phyloP scores from a whole-genome alignment of 352 stramenopile genomes.

The Thalassiosira livingstoniorum region DNA sequence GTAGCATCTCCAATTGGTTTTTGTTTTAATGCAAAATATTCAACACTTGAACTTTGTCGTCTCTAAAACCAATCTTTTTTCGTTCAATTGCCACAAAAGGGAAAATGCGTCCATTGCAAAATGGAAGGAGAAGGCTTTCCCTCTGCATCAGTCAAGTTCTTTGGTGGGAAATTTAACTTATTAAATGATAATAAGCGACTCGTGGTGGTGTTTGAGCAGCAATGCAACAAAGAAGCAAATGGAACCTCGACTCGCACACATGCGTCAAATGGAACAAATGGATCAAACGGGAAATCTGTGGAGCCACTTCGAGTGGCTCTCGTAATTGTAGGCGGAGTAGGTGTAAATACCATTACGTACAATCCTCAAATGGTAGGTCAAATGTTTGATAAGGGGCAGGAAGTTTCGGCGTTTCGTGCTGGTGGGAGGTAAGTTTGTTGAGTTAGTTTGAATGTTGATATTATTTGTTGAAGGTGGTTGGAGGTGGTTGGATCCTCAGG shows the following conservation, averaged over 20 bases:
- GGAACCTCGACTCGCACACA: not conserved
- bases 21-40: too few species aligned
- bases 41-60: too few species aligned
- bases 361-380: conserved; percentile 45
- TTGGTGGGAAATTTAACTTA: conserved; percentile 65
- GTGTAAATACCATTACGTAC: conserved; percentile 66
- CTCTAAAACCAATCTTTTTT: too few species aligned
- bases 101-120: conserved; percentile 57
- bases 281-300: not conserved
- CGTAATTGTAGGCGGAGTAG: conserved; percentile 64
- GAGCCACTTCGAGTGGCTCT: conserved; percentile 43
- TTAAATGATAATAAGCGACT: conserved; percentile 69
- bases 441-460: conserved; percentile 1
- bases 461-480: too few species aligned
- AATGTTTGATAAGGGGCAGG: conserved; percentile 52
- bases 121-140: conserved; percentile 49
- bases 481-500: too few species aligned
- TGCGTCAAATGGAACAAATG: not conserved
- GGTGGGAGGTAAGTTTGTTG: conserved; percentile 46
- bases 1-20: too few species aligned
- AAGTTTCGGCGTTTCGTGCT: conserved; percentile 63
- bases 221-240: conserved; percentile 11
- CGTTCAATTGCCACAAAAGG: conserved; percentile 10
- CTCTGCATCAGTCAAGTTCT: conserved; percentile 69
- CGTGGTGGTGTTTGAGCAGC: conserved; percentile 58